Evolutionary conservation across 208 protist species (phyloP).

Genomic region (Crithidia mellificae): DNA sequence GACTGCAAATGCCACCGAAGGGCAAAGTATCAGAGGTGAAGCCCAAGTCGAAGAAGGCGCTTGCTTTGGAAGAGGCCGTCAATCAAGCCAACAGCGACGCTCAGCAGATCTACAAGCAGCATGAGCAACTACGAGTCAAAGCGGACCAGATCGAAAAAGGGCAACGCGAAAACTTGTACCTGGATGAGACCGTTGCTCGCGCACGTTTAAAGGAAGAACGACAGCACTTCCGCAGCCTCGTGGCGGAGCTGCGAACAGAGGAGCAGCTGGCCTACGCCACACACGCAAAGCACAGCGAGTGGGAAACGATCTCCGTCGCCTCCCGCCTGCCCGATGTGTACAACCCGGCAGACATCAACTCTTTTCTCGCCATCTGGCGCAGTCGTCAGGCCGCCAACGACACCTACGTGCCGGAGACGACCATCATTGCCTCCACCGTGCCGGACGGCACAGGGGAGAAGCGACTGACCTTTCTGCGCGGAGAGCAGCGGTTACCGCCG

Average conservation of each 20-base stretch:
- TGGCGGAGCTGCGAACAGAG: constrained; percentile 40
- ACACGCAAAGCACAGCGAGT: constrained; percentile 77
- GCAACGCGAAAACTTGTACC: constrained; percentile 43
- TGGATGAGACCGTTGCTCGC: constrained; percentile 57
- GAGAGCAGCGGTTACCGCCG: constrained; percentile 61
- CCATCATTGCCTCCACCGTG: constrained; percentile 31
- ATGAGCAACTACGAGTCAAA: constrained; percentile 65
- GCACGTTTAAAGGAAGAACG: constrained; percentile 67
- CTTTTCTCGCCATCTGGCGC: constrained; percentile 86
- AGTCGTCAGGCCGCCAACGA: constrained; percentile 46
- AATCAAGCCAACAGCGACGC: constrained; percentile 59
- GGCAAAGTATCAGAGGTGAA: constrained; percentile 43
- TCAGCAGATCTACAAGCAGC: constrained; percentile 80
- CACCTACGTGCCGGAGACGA: constrained; percentile 29
- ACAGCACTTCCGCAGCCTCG: constrained; percentile 37
- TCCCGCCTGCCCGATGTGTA: constrained; percentile 79
- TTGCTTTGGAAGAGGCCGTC: constrained; percentile 50
- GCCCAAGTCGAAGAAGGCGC: constrained; percentile 56
- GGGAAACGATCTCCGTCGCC: constrained; percentile 65
- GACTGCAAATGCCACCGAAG: constrained; percentile 57
- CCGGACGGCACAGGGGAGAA: constrained; percentile 1
- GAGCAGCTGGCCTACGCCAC: constrained; percentile 75
- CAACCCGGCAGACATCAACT: constrained; percentile 86
- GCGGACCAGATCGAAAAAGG: constrained; percentile 63
- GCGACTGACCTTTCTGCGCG: constrained; percentile 48